Conservation (phyloP, 768 basidiomycete genomes). For the Amyloporia xantha region DNA sequence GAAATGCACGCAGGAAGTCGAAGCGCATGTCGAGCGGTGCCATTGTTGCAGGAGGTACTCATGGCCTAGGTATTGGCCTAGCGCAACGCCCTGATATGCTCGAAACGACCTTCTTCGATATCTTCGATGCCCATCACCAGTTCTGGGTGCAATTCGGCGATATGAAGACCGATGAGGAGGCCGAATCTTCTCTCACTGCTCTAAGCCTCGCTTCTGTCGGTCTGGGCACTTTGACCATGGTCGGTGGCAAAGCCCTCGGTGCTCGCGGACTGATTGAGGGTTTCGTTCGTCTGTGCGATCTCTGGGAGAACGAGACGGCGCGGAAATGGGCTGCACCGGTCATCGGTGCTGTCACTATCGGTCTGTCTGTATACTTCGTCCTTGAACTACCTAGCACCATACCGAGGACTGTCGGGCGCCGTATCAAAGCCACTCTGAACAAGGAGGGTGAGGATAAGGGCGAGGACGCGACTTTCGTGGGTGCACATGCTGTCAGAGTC, state of each 20-base stretch:
- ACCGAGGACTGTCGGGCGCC: constrained; percentile 83
- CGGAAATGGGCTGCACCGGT: constrained; percentile 87
- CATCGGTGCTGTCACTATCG: constrained; percentile 68
- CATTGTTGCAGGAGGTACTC: constrained; percentile 69
- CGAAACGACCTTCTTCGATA: constrained; percentile 74
- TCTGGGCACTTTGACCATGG: constrained; percentile 83
- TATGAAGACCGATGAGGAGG: constrained; percentile 32
- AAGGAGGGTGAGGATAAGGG: constrained; percentile 40
- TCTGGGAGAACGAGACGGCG: constrained; percentile 73
- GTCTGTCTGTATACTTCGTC: constrained; percentile 73
- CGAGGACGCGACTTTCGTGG: constrained; percentile 48
- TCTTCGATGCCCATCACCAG: constrained; percentile 82
- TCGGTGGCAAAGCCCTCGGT: constrained; percentile 78
- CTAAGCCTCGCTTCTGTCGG: constrained; percentile 71
- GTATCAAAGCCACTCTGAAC: constrained; percentile 62
- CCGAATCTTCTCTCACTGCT: constrained; percentile 49
- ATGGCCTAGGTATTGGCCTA: constrained; percentile 80
- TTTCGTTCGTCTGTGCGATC: constrained; percentile 63
- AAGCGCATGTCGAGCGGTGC: constrained; percentile 34
- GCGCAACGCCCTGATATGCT: constrained; percentile 71
- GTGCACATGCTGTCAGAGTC: constrained; percentile 63
- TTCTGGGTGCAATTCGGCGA: constrained; percentile 67
- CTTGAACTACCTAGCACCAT: constrained; percentile 84
- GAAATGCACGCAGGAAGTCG: constrained; percentile 30
- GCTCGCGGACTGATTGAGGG: constrained; percentile 74